These are phyloP conservation scores for Botrytis elliptica DNA, from an alignment of 2,329 filamentous ascomycete species.

Conservation along the genomic window DNA sequence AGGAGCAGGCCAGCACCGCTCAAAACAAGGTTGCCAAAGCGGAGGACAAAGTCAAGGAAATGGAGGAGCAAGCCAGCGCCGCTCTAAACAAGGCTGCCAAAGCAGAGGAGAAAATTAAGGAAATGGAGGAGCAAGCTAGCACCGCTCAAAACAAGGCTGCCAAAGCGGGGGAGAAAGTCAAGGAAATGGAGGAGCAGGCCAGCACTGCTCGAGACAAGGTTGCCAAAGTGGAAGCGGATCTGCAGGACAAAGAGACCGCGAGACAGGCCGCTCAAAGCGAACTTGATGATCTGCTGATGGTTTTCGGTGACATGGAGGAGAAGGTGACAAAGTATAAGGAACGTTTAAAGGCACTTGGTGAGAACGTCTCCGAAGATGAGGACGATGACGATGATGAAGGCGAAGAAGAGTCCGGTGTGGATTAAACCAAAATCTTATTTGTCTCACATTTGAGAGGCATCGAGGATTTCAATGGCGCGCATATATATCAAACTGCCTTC, in stretches of 20 bases:
- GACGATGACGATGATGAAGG: constrained; percentile 53
- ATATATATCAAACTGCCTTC: constrained; percentile 3
- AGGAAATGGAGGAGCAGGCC: constrained; percentile 37
- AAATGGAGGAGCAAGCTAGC: constrained; percentile 31
- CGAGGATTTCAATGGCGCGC: not conserved
- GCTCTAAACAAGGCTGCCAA: constrained; percentile 41
- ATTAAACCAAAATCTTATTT: constrained; percentile 9
- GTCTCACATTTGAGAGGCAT: not conserved
- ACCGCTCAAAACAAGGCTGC: constrained; percentile 41
- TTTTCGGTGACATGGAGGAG: constrained; percentile 77
- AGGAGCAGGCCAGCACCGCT: constrained; percentile 34
- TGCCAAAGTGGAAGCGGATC: constrained; percentile 28
- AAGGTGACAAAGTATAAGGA: constrained; percentile 71
- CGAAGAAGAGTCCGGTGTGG: constrained; percentile 22
- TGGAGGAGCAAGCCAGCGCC: constrained; percentile 32
- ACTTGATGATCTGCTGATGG: constrained; percentile 76
- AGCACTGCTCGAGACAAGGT: constrained; percentile 41
- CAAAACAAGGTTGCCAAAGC: constrained; percentile 39
- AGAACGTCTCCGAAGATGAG: constrained; percentile 74
- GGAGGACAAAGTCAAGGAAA: constrained; percentile 48
- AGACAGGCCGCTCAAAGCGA: constrained; percentile 66
- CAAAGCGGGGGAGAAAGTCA: constrained; percentile 47
- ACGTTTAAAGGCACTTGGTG: constrained; percentile 56
- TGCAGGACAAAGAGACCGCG: constrained; percentile 57
- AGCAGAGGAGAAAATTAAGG: constrained; percentile 48